Conservation (phyloP, 352 stramenopile genomes). For the Globisporangium heterothallicum region DNA sequence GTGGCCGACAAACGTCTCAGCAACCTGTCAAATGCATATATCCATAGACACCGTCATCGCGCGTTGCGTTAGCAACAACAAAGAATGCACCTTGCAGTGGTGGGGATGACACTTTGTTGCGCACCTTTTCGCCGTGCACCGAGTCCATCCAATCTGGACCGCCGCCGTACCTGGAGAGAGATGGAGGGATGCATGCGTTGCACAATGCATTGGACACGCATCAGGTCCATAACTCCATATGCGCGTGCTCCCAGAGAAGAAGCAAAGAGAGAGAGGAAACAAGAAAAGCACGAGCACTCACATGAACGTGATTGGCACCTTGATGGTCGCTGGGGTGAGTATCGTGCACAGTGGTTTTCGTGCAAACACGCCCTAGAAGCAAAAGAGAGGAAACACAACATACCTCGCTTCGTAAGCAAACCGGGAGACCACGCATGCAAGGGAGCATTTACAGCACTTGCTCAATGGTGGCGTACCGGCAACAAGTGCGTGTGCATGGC, state of each 20-base stretch:
- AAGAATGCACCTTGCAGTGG: no score
- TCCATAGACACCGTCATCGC: background rate
- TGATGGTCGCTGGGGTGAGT: constrained; percentile 42
- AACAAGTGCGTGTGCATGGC: constrained; percentile 64
- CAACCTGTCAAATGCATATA: constrained; percentile 13
- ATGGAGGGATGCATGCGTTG: background rate
- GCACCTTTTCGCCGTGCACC: constrained; percentile 40
- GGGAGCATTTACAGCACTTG: no score
- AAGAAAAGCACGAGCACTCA: constrained; percentile 12
- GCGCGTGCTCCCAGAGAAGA: no score
- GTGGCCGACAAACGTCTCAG: constrained; percentile 28
- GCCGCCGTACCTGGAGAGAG: constrained; percentile 42
- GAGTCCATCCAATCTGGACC: constrained; percentile 70
- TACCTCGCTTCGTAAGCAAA: background rate
- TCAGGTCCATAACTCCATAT: no score
- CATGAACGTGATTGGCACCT: constrained; percentile 65
- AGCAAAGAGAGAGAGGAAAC: background rate
- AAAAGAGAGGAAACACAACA: background rate
- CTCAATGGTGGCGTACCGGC: constrained; percentile 33
- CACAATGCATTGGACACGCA: no score
- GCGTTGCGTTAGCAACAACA: background rate
- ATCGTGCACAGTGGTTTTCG: constrained; percentile 54
- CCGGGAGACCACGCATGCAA: no score
- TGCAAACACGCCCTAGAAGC: constrained; percentile 35
- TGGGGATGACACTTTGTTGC: no score